phyloP scores from a whole-genome alignment of 176 grass and related monocot species.

The Aegilops speltoides region DNA sequence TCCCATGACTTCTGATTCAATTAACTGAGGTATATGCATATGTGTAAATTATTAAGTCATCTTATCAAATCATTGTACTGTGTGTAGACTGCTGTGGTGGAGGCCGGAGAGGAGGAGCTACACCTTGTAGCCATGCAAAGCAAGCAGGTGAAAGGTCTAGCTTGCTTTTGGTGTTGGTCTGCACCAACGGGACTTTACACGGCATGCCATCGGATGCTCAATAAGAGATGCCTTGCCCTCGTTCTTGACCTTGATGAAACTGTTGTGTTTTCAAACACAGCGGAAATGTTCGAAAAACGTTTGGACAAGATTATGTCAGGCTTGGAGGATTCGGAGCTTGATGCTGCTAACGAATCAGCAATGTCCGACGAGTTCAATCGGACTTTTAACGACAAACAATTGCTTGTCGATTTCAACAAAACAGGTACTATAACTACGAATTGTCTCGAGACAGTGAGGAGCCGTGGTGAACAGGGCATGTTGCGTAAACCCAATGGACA shows the following conservation, averaged over 20 bases:
- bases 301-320: slow-evolving; percentile 41
- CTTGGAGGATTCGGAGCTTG: slow-evolving; percentile 42
- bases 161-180: slow-evolving; percentile 77
- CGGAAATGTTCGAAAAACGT: slow-evolving; percentile 46
- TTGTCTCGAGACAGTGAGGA: slow-evolving; percentile 10
- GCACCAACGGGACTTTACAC: slow-evolving; percentile 40
- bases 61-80: neutral
- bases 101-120: slow-evolving; percentile 44
- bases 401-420: slow-evolving; percentile 49
- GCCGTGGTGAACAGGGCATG: slow-evolving; percentile 43
- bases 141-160: slow-evolving; percentile 49
- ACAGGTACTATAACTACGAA: slow-evolving; percentile 31
- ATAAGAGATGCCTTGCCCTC: slow-evolving; percentile 53
- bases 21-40: neutral
- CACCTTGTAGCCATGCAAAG: slow-evolving; percentile 69
- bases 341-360: slow-evolving; percentile 35
- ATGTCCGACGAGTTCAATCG: slow-evolving; percentile 49
- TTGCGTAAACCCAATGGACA: neutral
- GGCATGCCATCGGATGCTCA: slow-evolving; percentile 54
- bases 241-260: slow-evolving; percentile 69
- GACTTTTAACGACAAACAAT: slow-evolving; percentile 43
- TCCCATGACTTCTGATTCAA: neutral
- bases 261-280: slow-evolving; percentile 58
- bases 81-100: slow-evolving; percentile 52
- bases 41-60: neutral